A percentile compares a stretch with the other conserved stretches of the same genome.
Conservation (phyloP, 2,329 filamentous ascomycete genomes). For the Neofusicoccum ribis region DNA sequence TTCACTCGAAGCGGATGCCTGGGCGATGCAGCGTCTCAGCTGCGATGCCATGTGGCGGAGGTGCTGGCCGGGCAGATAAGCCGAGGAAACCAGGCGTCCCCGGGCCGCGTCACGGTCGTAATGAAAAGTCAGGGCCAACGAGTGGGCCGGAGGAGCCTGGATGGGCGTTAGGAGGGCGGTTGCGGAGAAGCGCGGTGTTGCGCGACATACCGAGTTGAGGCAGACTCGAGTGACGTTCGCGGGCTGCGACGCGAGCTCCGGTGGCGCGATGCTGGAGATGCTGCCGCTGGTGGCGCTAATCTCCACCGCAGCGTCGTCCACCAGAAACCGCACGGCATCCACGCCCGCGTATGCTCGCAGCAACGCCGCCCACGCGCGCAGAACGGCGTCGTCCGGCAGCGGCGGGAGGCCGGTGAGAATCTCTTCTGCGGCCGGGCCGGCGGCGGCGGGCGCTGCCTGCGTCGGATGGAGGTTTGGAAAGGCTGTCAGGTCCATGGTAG, state of each 20-base stretch:
- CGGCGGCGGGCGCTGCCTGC: background rate
- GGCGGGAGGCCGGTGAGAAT: constrained; percentile 3
- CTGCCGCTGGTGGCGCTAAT: constrained; percentile 11
- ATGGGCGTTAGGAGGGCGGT: background rate
- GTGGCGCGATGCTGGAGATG: constrained; percentile 13
- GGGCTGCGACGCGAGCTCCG: background rate
- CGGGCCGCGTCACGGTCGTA: constrained; percentile 4
- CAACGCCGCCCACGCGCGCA: constrained; percentile 22
- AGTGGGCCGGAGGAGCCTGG: constrained; percentile 3
- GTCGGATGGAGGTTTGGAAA: constrained; percentile 16
- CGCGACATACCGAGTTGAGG: constrained; percentile 13
- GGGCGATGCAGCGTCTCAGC: constrained; percentile 17
- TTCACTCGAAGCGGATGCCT: background rate
- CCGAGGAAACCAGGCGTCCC: constrained; percentile 7
- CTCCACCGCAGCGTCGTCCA: constrained; percentile 17
- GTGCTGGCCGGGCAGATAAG: constrained; percentile 16
- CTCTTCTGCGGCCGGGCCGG: background rate
- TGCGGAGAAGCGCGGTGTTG: background rate
- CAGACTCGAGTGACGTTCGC: constrained; percentile 18
- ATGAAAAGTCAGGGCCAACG: constrained; percentile 10
- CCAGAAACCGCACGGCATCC: constrained; percentile 21
- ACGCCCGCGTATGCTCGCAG: constrained; percentile 21
- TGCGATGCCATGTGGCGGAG: constrained; percentile 19
- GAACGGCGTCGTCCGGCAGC: constrained; percentile 20
- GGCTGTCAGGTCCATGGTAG: constrained; percentile 15